Percentiles rank a stretch among this genome's conserved stretches.
These are phyloP conservation scores for Fusarium aywerte DNA, from an alignment of 2,329 filamentous ascomycete genomes.

Conservation along the genomic window DNA sequence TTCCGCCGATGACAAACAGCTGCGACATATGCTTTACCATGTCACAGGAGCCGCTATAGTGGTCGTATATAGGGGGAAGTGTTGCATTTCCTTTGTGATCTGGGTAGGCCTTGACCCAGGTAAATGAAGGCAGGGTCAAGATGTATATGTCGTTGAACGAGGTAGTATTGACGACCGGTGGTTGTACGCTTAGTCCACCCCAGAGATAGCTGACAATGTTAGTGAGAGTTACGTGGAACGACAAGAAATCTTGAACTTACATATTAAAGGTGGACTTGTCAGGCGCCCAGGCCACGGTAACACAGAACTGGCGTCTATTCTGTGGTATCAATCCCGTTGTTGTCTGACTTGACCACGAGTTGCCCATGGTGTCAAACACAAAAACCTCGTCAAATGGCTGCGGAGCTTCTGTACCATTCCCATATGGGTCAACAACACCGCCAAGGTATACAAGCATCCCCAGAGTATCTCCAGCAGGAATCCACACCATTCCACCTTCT, in stretches of 20 bases:
- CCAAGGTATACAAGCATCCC: neutral
- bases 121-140: neutral
- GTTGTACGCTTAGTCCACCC: neutral
- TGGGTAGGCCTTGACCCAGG: neutral
- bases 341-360: neutral
- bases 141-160: constrained; percentile 8
- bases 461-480: neutral
- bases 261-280: constrained; percentile 3
- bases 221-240: neutral
- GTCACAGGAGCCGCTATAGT: constrained; percentile 1
- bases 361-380: neutral
- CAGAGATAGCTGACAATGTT: neutral
- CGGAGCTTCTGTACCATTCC: neutral
- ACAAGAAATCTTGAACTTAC: neutral
- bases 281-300: neutral
- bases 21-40: constrained; percentile 8
- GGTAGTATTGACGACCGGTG: neutral
- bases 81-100: neutral
- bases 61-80: neutral
- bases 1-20: neutral
- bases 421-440: neutral
- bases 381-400: neutral
- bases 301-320: neutral
- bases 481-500: neutral
- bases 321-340: neutral